Evolutionary conservation across 805 yeast genomes (phyloP), one percentile per base, ranked within the genome.

Genomic region (Groenewaldozyma salmanticensis): DNA sequence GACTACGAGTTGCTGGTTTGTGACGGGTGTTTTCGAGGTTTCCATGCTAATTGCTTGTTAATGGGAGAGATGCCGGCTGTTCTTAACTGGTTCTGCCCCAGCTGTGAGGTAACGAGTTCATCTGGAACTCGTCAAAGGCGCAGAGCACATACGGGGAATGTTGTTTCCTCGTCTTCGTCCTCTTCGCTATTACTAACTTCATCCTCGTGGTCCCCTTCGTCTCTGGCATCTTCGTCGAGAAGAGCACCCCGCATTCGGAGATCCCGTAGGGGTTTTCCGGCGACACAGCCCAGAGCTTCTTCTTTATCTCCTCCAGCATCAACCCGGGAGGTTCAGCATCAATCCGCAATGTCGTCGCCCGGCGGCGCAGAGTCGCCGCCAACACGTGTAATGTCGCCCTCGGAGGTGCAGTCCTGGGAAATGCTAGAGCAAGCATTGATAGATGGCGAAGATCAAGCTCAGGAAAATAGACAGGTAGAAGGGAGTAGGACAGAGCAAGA

Each of bases 71-170:
- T 55, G 7, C 62, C 62, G 2, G n/a, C n/a, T n/a, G 40, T 42
- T 5, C 49, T 51, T 13, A 55, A 50, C 17, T 58, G 61, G 60
- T 52, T 45, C 37, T 58, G 62, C 40, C 61, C 61, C n/a, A 47
- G 54, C 6, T 56, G 61, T 33, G 55, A 47, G 32, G 19, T 47
- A n/a, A n/a, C n/a, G n/a, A n/a, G n/a, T n/a, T n/a, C n/a, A n/a
- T n/a, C n/a, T n/a, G n/a, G n/a, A n/a, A n/a, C n/a, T n/a, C n/a
- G n/a, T n/a, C n/a, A n/a, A n/a, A 11, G 49, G 39, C 24, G 15
- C 18, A 11, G 13, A 38, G 4, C 33, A 32, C 31, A 3, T 20
- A 5, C 21, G 7, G 37, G 5, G 24, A 17, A n/a, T n/a, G n/a
- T n/a, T n/a, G n/a, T 5, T 6, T 24, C 31, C 37, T 9, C 4